A percentile compares a stretch with the other conserved stretches of the same genome.
These are phyloP conservation scores for Metschnikowia dekortorum DNA, from an alignment of 805 yeast species.

Conservation along the genomic window DNA sequence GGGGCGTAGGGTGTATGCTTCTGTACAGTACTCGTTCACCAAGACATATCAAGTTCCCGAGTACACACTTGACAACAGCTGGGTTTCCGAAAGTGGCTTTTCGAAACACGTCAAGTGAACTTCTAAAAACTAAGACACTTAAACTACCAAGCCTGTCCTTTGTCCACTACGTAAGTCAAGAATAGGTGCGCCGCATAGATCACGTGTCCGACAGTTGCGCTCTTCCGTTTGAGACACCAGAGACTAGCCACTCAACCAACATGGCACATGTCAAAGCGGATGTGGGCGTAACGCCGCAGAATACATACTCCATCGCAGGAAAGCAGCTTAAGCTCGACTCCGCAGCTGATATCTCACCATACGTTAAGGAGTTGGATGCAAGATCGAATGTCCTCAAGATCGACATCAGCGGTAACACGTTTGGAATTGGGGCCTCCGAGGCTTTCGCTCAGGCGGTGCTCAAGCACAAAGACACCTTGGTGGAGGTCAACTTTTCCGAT, in stretches of 20 bases:
- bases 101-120: too few species aligned
- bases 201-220: constrained; percentile 1
- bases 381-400: constrained; percentile 45
- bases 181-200: too few species aligned
- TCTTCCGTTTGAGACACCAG: neutral
- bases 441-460: constrained; percentile 56
- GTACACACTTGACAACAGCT: too few species aligned
- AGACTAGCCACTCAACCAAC: neutral
- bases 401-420: constrained; percentile 89
- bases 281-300: constrained; percentile 40
- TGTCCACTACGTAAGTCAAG: too few species aligned
- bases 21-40: too few species aligned
- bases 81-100: too few species aligned
- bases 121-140: too few species aligned
- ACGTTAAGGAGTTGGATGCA: constrained; percentile 51
- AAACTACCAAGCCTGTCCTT: too few species aligned
- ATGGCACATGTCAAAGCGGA: constrained; percentile 25
- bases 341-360: constrained; percentile 67
- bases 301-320: constrained; percentile 60
- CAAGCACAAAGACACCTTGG: constrained; percentile 43
- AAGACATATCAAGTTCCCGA: too few species aligned
- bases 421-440: constrained; percentile 85
- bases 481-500: constrained; percentile 82
- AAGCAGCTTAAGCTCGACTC: constrained; percentile 74
- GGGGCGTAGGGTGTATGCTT: too few species aligned